These are phyloP conservation scores for Aspergillus neotritici DNA, from an alignment of 2,329 filamentous ascomycete genomes.

Conservation along the genomic window DNA sequence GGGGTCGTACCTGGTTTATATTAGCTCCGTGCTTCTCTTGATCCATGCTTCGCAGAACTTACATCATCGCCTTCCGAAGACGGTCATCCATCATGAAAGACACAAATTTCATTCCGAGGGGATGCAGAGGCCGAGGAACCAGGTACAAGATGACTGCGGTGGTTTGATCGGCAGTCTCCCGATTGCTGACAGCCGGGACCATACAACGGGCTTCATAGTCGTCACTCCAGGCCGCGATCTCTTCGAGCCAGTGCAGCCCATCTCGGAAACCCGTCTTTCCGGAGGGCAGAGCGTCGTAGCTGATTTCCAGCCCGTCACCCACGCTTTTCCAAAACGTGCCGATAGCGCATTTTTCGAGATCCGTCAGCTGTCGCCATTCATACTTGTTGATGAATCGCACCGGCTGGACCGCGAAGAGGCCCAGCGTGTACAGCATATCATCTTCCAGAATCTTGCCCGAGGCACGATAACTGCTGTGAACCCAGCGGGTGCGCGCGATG, in stretches of 20 bases:
- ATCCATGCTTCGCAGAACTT: conserved; percentile 20
- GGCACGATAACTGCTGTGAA: conserved; percentile 54
- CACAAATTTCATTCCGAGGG: conserved; percentile 48
- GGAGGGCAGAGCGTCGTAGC: conserved; percentile 43
- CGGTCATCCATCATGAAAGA: conserved; percentile 59
- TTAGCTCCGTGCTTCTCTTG: background rate
- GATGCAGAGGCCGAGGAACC: conserved; percentile 43
- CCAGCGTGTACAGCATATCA: conserved; percentile 62
- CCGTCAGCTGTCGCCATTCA: conserved; percentile 64
- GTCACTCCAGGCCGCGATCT: conserved; percentile 47
- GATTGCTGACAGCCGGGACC: conserved; percentile 48
- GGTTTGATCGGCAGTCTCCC: conserved; percentile 53
- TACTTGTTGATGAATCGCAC: conserved; percentile 57
- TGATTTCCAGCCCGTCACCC: conserved; percentile 64
- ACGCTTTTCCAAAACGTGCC: conserved; percentile 66
- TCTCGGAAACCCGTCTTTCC: conserved; percentile 40
- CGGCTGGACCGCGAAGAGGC: conserved; percentile 62
- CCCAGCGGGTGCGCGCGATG: conserved; percentile 59
- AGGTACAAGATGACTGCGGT: conserved; percentile 57
- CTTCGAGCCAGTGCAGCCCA: conserved; percentile 50
- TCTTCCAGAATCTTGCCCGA: conserved; percentile 56
- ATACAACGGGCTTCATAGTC: conserved; percentile 57
- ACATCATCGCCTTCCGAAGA: conserved; percentile 61
- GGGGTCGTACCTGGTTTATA: conserved; percentile 33
- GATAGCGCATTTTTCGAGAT: conserved; percentile 63